Conservation (phyloP, 768 basidiomycete species). For the Auriscalpium microsporum region DNA sequence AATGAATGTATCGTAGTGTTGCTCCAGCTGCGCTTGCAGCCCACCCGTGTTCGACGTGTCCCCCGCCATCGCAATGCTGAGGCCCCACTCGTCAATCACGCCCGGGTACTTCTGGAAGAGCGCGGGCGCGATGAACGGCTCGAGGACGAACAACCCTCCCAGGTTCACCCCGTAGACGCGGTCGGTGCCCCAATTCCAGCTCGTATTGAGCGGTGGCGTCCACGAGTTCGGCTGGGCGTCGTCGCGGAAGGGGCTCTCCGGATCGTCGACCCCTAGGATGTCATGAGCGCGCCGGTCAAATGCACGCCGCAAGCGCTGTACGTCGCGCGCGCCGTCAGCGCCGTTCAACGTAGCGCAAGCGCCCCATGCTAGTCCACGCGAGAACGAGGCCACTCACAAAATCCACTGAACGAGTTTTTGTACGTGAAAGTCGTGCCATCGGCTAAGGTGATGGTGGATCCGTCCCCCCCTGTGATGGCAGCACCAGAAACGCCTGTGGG, state of each 20-base stretch:
- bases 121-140: conserved; percentile 70
- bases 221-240: conserved; percentile 58
- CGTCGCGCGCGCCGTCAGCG: too few species aligned
- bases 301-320: too few species aligned
- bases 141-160: conserved; percentile 70
- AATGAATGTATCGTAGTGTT: conserved; percentile 82
- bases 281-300: neutral
- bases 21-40: conserved; percentile 50
- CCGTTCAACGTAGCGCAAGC: too few species aligned
- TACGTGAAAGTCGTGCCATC: conserved; percentile 38
- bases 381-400: conserved; percentile 21
- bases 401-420: conserved; percentile 38
- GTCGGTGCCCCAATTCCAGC: conserved; percentile 64
- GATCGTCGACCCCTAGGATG: conserved; percentile 57
- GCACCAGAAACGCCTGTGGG: too few species aligned
- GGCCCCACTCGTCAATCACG: conserved; percentile 62
- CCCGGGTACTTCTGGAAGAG: conserved; percentile 55
- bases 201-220: conserved; percentile 72
- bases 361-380: too few species aligned
- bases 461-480: conserved; percentile 10
- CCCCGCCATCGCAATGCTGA: conserved; percentile 56
- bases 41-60: conserved; percentile 43
- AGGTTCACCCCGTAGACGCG: conserved; percentile 62
- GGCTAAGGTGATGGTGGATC: conserved; percentile 25
- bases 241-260: conserved; percentile 68